Evolutionary conservation across 768 basidiomycete genomes (phyloP), one percentile per base, ranked within the genome.

Genomic region (Suillus weaverae): DNA sequence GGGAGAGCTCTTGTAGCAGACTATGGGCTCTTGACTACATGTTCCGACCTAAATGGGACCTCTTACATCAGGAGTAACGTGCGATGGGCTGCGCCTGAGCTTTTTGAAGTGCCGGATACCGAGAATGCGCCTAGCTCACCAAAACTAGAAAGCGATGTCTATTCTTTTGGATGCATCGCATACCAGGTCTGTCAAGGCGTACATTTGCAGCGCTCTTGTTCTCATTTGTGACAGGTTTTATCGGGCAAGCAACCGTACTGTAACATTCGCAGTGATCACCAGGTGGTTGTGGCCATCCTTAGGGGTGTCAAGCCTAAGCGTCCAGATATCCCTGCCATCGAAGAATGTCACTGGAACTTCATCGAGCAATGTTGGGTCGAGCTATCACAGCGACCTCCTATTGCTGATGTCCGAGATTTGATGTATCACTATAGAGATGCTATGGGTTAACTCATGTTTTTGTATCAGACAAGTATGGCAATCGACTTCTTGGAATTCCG

Each of bases 341-440:
- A 73, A 74, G 20, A 77, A 79, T 66, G 66, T 10, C 80, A 81
- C 62, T 81, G 81, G 81, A 66, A 72, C 2, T 71, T 83, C 20
- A 81, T 82, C 38, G 70, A 78, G 67, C 66, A 67, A 35, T 81
- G 81, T 61, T 83, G 81, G 81, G 33, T 14, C 16, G 56, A 57
- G n/a, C 10, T 30, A 30, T 39, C 38, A 30, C 56, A 41, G 26
- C 56, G 56, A 41, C 56, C 56, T 20, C 26, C 38, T 3, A 39
- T 59, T 59, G 16, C 38, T 39, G 26, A 59, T 39, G 18, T 59
- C 56, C 38, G 38, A 9, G 26, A 39, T 20, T 20, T 30, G 26
- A 41, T 59, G 18, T 1, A 11, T 41, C 26, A 9, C 10, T 30
- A 41, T 26, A 59, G 38, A 30, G 38, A 20, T 41, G 5, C 10